Evolutionary conservation across 202 grass and related monocot species (phyloP).

Genomic region (Elaeis oleifera): DNA sequence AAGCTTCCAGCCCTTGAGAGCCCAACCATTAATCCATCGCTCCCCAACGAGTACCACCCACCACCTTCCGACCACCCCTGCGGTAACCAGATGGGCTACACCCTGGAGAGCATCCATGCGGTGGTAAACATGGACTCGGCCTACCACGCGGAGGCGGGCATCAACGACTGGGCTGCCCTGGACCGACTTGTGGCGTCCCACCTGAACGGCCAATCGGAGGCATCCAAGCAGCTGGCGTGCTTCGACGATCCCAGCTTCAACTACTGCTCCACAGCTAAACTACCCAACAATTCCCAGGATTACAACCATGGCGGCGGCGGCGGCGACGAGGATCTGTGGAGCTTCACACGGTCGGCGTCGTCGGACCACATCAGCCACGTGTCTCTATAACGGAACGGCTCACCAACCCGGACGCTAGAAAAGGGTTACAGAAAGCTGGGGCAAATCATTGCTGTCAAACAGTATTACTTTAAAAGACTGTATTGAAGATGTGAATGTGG

Average conservation of each 20-base stretch:
- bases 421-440: not conserved
- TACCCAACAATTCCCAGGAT: conserved; percentile 13
- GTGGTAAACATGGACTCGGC: conserved; percentile 5
- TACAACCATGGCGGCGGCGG: not conserved
- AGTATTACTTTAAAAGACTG: no score
- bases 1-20: conserved; percentile 83
- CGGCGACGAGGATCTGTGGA: conserved; percentile 79
- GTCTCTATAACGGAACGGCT: conserved; percentile 27
- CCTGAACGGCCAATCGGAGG: conserved; percentile 61
- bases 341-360: conserved; percentile 44
- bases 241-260: conserved; percentile 44
- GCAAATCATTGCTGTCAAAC: no score
- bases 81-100: conserved; percentile 3
- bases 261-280: conserved; percentile 39
- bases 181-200: conserved; percentile 82
- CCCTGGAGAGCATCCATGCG: conserved; percentile 19
- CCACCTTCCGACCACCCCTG: not conserved
- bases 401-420: not conserved
- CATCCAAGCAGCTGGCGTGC: conserved; percentile 42
- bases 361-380: conserved; percentile 39
- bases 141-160: conserved; percentile 8
- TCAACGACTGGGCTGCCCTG: conserved; percentile 72
- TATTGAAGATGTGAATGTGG: conserved; percentile 7
- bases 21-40: conserved; percentile 20
- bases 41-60: conserved; percentile 1